phyloP scores from a whole-genome alignment of 306 rosid genomes.

The Inga leiocalycina region DNA sequence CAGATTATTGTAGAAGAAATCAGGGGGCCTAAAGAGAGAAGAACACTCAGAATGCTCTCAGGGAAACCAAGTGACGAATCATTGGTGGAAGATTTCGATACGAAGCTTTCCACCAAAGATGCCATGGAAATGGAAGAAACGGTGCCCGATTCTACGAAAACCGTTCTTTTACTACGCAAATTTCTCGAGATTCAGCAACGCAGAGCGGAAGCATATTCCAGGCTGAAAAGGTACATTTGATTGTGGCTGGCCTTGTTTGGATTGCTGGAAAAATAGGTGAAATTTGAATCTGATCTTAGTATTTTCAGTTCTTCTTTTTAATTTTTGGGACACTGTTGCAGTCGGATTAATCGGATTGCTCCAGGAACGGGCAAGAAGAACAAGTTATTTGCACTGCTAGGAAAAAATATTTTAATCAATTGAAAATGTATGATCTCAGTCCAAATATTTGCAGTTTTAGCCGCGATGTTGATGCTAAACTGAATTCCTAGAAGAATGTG shows the following conservation, averaged over 20 bases:
- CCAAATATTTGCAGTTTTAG: not conserved
- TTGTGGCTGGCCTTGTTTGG: not conserved
- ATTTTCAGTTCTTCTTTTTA: not conserved
- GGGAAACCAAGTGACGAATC: not conserved
- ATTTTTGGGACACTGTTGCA: not conserved
- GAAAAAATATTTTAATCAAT: not conserved
- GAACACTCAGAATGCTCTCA: not conserved
- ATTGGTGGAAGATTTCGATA: conserved; percentile 8
- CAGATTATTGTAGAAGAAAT: not conserved
- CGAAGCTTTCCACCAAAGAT: not conserved
- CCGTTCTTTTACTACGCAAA: conserved; percentile 45
- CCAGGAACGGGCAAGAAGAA: not conserved
- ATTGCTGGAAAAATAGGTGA: not conserved
- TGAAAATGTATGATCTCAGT: not conserved
- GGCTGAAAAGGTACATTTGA: conserved; percentile 41
- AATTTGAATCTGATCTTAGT: not conserved
- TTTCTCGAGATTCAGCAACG: conserved; percentile 60
- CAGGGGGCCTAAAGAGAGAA: not conserved
- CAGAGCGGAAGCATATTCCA: conserved; percentile 61
- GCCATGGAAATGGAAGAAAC: not conserved
- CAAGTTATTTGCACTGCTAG: not conserved
- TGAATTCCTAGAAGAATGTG: not conserved
- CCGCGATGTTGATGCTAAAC: not conserved
- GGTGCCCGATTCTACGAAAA: conserved; percentile 28
- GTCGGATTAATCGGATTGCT: not conserved